phyloP scores from a whole-genome alignment of 2,329 filamentous ascomycete genomes.

The Exophiala sp. region DNA sequence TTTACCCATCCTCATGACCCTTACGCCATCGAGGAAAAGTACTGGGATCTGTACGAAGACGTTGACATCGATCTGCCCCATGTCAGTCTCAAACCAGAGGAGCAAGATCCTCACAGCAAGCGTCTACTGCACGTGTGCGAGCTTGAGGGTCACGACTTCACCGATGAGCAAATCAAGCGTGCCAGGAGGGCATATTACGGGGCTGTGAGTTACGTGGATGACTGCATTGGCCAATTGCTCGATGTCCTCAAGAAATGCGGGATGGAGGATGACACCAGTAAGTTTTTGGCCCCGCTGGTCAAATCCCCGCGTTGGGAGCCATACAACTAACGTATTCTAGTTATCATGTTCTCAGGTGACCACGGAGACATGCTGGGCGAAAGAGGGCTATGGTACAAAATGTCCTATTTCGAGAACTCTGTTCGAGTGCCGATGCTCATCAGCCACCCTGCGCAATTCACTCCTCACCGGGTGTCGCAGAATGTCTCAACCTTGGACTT shows the following conservation, averaged over 20 bases:
- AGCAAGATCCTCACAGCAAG: constrained; percentile 80
- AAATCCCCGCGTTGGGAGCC: neutral
- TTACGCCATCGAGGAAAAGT: constrained; percentile 88
- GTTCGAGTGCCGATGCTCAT: constrained; percentile 83
- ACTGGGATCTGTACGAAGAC: constrained; percentile 85
- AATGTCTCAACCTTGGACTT: constrained; percentile 91
- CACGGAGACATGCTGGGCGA: constrained; percentile 96
- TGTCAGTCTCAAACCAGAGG: constrained; percentile 64
- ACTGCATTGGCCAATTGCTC: constrained; percentile 79
- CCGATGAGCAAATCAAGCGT: constrained; percentile 76
- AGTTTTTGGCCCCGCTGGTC: neutral
- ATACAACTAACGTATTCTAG: constrained; percentile 10
- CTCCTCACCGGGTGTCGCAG: constrained; percentile 67
- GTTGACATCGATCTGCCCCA: constrained; percentile 81
- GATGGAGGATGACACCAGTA: constrained; percentile 66
- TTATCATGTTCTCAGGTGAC: constrained; percentile 81
- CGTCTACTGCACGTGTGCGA: constrained; percentile 81
- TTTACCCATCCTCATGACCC: constrained; percentile 93
- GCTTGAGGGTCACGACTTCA: constrained; percentile 75
- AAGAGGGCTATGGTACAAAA: constrained; percentile 90
- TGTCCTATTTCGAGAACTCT: constrained; percentile 91
- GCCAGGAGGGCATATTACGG: constrained; percentile 88
- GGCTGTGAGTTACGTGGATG: constrained; percentile 87
- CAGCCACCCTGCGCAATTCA: constrained; percentile 69
- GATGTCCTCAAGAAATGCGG: constrained; percentile 71